Evolutionary conservation across 805 yeast genomes (phyloP).

Genomic region (Pichia gijzeniarum): DNA sequence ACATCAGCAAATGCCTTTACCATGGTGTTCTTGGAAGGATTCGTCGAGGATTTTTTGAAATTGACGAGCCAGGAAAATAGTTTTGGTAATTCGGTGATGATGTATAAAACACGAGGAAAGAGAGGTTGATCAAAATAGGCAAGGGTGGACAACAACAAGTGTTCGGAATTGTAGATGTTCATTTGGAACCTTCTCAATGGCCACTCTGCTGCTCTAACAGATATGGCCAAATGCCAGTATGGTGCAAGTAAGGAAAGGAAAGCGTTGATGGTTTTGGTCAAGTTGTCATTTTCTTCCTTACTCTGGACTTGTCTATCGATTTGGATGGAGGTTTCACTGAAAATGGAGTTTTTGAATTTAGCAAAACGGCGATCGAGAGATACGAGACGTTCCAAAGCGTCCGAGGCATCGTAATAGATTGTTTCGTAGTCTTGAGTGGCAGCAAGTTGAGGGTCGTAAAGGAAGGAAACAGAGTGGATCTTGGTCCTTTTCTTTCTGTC

Average conservation of each 20-base stretch:
- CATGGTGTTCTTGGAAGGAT: constrained; percentile 64
- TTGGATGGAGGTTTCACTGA: constrained; percentile 72
- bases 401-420: constrained; percentile 62
- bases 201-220: constrained; percentile 89
- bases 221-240: constrained; percentile 65
- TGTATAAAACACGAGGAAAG: constrained; percentile 69
- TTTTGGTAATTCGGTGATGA: constrained; percentile 68
- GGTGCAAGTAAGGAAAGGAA: constrained; percentile 73
- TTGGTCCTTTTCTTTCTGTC: constrained; percentile 85
- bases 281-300: constrained; percentile 65
- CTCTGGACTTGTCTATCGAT: constrained; percentile 81
- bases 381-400: constrained; percentile 69
- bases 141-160: constrained; percentile 59
- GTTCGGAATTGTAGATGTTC: constrained; percentile 74
- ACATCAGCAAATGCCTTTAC: constrained; percentile 68
- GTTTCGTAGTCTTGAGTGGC: constrained; percentile 91
- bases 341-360: constrained; percentile 63
- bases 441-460: constrained; percentile 81
- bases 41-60: constrained; percentile 50
- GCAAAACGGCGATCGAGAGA: constrained; percentile 69
- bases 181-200: constrained; percentile 84
- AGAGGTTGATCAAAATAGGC: constrained; percentile 76
- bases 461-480: constrained; percentile 80
- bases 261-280: constrained; percentile 68
- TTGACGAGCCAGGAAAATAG: constrained; percentile 66